Evolutionary conservation across 2,329 filamentous ascomycete species (phyloP).

Genomic region (Penicillium occitanis): DNA sequence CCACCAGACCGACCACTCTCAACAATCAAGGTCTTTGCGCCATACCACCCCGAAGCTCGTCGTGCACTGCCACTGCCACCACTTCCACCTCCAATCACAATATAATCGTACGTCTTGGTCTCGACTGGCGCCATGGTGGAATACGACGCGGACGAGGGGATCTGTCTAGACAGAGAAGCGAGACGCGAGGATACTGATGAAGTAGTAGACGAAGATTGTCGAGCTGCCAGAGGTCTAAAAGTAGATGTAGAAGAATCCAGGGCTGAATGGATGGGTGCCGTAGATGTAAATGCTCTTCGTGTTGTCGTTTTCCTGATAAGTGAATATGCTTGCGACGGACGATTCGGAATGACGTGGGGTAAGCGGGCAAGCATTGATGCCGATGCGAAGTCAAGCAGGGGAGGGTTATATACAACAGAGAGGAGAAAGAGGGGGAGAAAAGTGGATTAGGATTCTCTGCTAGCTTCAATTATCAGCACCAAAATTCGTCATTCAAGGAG

Average conservation of each 20-base stretch:
- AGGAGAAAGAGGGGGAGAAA: not conserved
- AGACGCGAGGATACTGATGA: constrained; percentile 34
- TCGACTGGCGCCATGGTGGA: constrained; percentile 48
- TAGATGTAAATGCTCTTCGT: constrained; percentile 1
- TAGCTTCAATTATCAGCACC: not conserved
- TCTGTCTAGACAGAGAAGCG: constrained; percentile 42
- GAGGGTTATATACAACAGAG: not conserved
- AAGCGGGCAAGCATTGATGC: constrained; percentile 20
- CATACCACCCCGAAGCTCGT: constrained; percentile 54
- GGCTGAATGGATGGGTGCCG: not conserved
- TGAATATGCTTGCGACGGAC: constrained; percentile 15
- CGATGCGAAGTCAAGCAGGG: constrained; percentile 4
- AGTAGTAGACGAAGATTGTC: constrained; percentile 4
- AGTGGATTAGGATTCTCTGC: not conserved
- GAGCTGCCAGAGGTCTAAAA: not conserved
- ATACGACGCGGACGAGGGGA: constrained; percentile 33
- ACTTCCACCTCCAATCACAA: constrained; percentile 56
- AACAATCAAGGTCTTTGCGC: constrained; percentile 52
- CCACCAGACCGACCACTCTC: constrained; percentile 52
- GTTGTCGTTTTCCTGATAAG: not conserved
- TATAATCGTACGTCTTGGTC: constrained; percentile 54
- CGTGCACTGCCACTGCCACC: constrained; percentile 53
- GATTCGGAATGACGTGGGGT: constrained; percentile 14
- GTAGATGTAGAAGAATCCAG: constrained; percentile 18
- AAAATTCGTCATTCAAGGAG: constrained; percentile 2